phyloP scores from a whole-genome alignment of 257 asterid genomes.

The Solanum peruvianum region DNA sequence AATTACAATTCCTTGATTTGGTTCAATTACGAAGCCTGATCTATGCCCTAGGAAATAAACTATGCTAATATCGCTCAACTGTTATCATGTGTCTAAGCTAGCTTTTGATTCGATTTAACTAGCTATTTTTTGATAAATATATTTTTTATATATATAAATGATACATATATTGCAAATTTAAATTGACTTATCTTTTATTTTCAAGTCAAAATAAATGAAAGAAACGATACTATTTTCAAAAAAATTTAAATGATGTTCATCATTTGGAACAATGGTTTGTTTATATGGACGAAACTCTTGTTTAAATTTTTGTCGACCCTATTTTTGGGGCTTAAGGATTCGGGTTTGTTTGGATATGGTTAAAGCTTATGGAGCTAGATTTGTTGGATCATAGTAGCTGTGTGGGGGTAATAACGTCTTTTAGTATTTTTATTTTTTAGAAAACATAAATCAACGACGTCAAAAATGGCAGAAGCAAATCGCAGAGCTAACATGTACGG shows the following conservation, averaged over 20 bases:
- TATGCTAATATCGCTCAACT: no score
- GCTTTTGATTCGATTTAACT: no score
- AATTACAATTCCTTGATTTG: no score
- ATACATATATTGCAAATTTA: no score
- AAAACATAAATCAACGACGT: background rate
- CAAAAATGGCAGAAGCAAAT: background rate
- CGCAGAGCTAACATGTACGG: constrained; percentile 7
- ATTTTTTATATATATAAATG: no score
- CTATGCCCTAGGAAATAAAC: no score
- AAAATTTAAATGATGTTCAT: background rate
- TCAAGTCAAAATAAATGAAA: background rate
- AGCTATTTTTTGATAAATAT: no score
- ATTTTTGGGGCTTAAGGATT: background rate
- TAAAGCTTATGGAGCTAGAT: background rate
- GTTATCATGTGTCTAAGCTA: no score
- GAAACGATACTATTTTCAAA: no score
- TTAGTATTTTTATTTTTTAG: background rate
- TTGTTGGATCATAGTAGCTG: background rate
- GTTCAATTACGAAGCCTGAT: no score
- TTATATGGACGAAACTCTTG: background rate
- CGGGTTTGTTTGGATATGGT: background rate
- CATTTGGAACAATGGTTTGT: background rate
- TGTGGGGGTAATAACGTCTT: constrained; percentile 16
- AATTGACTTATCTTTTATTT: no score
- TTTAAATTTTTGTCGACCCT: background rate